Percentiles rank a stretch among this genome's conserved stretches.
Evolutionary conservation across 805 yeast genomes (phyloP).

Genomic region (Aciculoconidium aculeatum): DNA sequence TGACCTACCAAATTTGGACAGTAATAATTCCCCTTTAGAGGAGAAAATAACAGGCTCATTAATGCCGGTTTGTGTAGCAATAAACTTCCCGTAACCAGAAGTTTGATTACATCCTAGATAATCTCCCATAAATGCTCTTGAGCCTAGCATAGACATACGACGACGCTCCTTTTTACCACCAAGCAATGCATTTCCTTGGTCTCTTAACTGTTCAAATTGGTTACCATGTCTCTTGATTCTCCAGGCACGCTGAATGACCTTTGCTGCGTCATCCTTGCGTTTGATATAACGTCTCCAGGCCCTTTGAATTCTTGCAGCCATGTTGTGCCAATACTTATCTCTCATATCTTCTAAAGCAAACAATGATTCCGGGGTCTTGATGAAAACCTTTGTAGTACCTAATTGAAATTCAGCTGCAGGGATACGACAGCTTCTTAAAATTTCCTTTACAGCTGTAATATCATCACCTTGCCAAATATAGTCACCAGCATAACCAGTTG

Average conservation of each 20-base stretch:
- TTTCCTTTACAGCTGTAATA: slow-evolving; percentile 45
- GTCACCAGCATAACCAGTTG: slow-evolving; percentile 87
- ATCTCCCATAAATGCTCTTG: slow-evolving; percentile 90
- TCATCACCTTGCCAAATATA: slow-evolving; percentile 56
- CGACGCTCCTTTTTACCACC: slow-evolving; percentile 84
- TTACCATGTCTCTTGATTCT: slow-evolving; percentile 76
- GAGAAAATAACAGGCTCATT: slow-evolving; percentile 72
- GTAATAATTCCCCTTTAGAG: slow-evolving; percentile 70
- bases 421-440: slow-evolving; percentile 52
- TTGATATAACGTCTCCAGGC: slow-evolving; percentile 87
- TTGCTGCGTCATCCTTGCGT: slow-evolving; percentile 83
- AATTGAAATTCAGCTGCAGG: slow-evolving; percentile 81
- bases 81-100: slow-evolving; percentile 65
- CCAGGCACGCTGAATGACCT: slow-evolving; percentile 74
- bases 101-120: slow-evolving; percentile 78
- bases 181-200: slow-evolving; percentile 68
- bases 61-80: slow-evolving; percentile 65
- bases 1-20: slow-evolving; percentile 88
- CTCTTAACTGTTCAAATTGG: slow-evolving; percentile 78
- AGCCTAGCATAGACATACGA: slow-evolving; percentile 78
- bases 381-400: slow-evolving; percentile 88
- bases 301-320: slow-evolving; percentile 96
- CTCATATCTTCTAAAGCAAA: slow-evolving; percentile 95
- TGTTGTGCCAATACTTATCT: slow-evolving; percentile 95
- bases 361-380: slow-evolving; percentile 93